A percentile compares a stretch with the other conserved stretches of the same genome.
These are phyloP conservation scores for Apostasia shenzhenica DNA, from an alignment of 106 monocot species.

Conservation along the genomic window DNA sequence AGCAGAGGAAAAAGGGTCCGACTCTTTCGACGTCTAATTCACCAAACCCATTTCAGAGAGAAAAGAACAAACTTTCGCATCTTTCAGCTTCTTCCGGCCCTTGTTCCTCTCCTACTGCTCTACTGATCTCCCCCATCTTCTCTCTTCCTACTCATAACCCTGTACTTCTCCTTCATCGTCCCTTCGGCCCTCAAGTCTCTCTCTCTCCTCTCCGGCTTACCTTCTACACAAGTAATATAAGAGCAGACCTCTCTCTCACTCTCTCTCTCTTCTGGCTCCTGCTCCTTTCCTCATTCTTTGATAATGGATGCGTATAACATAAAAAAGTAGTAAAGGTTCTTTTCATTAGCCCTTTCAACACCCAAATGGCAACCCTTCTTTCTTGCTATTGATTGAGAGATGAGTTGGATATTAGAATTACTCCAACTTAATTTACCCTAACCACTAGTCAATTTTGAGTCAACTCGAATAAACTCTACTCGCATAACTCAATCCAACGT, in stretches of 20 bases:
- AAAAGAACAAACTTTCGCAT: constrained; percentile 1
- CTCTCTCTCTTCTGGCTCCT: neutral
- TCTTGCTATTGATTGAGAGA: too few species aligned
- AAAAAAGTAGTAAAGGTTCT: constrained; percentile 7
- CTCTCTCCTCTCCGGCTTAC: neutral
- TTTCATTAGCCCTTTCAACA: too few species aligned
- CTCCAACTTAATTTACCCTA: too few species aligned
- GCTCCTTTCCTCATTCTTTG: neutral
- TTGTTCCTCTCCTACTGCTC: constrained; percentile 3
- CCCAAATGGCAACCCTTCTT: too few species aligned
- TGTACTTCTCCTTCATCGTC: neutral
- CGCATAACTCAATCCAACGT: too few species aligned
- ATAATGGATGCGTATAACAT: constrained; percentile 29
- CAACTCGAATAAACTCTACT: too few species aligned
- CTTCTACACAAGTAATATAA: neutral
- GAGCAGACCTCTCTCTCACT: neutral
- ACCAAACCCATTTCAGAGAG: neutral
- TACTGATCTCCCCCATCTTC: neutral
- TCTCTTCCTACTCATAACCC: neutral
- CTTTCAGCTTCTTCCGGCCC: constrained; percentile 2
- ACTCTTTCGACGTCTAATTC: neutral
- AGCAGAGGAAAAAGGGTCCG: neutral
- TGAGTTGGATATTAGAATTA: too few species aligned
- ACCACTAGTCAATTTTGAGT: too few species aligned
- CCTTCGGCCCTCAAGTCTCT: neutral